Base-by-base conservation (phyloP, 306 rosid species). In the Calophaca sinica region DNA sequence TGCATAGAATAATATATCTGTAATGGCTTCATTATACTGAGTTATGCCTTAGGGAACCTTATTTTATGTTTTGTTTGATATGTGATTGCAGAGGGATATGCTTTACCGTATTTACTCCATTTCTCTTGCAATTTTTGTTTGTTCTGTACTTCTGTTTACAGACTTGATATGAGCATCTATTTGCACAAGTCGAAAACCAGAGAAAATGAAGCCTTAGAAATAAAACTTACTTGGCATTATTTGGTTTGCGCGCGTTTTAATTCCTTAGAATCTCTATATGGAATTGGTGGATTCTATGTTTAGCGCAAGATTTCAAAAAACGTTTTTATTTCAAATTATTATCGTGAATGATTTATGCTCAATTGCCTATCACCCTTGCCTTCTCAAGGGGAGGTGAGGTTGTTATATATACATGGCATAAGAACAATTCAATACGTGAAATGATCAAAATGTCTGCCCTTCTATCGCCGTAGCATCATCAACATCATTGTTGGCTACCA, bases 1-100 rank as follows among this genome's bases (percentile, higher is more conserved):
- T 66, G 61, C 83, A 70, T 14, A 57, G 67, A 44, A 51, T 71
- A 33, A 33, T 33, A 12, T 14, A 20, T 52, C 29, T 52, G 32
- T 52, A 6, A 7, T 15, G 31, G 9, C 8, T 20, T 41, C 69
- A 2, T 9, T 41, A 41, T 62, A 14, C 50, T 41, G 44, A 49
- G 52, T 36, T 62, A 36, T 62, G 5, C 31, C 69, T 20, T 26
- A 64, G 53, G 38, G 70, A 44, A 64, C 36, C 15, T 64, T 41
- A 3, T 42, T 20, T 64, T 42, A 14, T 44, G 38, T 10, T 41
- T 42, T 64, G 53, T 42, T 64, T 44, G 45, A 41, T 20, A 36
- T 14, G 11, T 64, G 20, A 64, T 42, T 42, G 38, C 0, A 20
- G 53, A 41, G 70, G 6, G 53, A 62, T 15, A 11, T 64, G 51